Evolutionary conservation across 1,284 basidiomycete genomes (phyloP).

Genomic region (Moesziomyces sp.): DNA sequence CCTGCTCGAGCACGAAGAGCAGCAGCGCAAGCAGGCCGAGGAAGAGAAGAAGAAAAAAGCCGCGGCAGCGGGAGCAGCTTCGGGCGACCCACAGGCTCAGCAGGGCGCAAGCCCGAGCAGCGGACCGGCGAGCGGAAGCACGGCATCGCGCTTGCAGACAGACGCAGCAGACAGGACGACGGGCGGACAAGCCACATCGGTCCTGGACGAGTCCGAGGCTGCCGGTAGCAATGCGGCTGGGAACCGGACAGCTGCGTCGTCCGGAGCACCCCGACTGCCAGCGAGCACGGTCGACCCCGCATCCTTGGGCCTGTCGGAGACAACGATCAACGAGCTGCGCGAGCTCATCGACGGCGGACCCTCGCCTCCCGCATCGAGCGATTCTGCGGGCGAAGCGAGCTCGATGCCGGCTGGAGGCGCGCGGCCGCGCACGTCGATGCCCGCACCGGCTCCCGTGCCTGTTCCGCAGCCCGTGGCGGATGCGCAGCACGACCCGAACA

Average conservation of each 20-base stretch:
- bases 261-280: conserved; percentile 6
- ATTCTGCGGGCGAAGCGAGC: conserved; percentile 6
- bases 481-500: conserved; percentile 11
- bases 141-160: conserved; percentile 2
- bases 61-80: conserved; percentile 2
- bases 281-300: conserved; percentile 18
- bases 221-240: conserved; percentile 2
- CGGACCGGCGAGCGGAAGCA: not conserved
- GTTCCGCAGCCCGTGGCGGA: conserved; percentile 38
- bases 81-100: conserved; percentile 2
- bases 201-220: conserved; percentile 33
- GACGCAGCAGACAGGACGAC: not conserved
- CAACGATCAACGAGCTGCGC: conserved; percentile 55
- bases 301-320: conserved; percentile 45
- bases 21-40: conserved; percentile 66
- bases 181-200: conserved; percentile 15
- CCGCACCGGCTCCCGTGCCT: conserved; percentile 35
- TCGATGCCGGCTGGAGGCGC: not conserved
- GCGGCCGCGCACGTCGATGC: conserved; percentile 11
- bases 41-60: conserved; percentile 54
- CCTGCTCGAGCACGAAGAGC: conserved; percentile 82
- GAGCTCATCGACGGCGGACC: conserved; percentile 54
- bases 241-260: conserved; percentile 2
- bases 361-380: conserved; percentile 26
- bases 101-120: conserved; percentile 12